phyloP scores from a whole-genome alignment of 2,329 filamentous ascomycete species.

The Hortaea werneckii region DNA sequence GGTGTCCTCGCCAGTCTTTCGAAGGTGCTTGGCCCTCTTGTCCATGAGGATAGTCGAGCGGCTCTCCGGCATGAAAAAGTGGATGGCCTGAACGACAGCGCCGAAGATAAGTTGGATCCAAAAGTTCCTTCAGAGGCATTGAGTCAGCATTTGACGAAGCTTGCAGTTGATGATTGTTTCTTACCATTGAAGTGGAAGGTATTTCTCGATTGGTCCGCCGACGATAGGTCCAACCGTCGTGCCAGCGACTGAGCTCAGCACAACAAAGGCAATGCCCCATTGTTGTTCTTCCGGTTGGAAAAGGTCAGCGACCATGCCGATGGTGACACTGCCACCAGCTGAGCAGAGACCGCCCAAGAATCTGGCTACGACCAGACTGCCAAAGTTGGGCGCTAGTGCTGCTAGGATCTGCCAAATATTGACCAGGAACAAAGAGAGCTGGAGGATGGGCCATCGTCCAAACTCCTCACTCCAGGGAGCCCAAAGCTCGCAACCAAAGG shows the following conservation, averaged over 20 bases:
- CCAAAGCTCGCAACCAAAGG: conserved; percentile 81
- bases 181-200: conserved; percentile 29
- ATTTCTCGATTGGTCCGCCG: conserved; percentile 22
- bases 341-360: conserved; percentile 35
- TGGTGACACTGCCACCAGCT: conserved; percentile 53
- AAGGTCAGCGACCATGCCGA: conserved; percentile 57
- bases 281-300: conserved; percentile 48
- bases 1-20: conserved; percentile 39
- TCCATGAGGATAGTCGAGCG: conserved; percentile 67
- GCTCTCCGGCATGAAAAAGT: conserved; percentile 58
- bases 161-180: no score
- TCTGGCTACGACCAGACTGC: conserved; percentile 32
- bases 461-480: conserved; percentile 80
- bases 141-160: background rate
- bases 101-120: conserved; percentile 82
- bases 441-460: conserved; percentile 65
- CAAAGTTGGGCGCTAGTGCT: conserved; percentile 33
- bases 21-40: conserved; percentile 59
- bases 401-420: conserved; percentile 64
- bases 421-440: conserved; percentile 62
- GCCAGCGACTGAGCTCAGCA: conserved; percentile 29
- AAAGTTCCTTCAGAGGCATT: conserved; percentile 62
- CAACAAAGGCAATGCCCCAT: conserved; percentile 46
- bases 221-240: conserved; percentile 24
- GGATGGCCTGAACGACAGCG: conserved; percentile 53